Base-by-base conservation (phyloP, 805 yeast species). In the Saturnispora bothae region DNA sequence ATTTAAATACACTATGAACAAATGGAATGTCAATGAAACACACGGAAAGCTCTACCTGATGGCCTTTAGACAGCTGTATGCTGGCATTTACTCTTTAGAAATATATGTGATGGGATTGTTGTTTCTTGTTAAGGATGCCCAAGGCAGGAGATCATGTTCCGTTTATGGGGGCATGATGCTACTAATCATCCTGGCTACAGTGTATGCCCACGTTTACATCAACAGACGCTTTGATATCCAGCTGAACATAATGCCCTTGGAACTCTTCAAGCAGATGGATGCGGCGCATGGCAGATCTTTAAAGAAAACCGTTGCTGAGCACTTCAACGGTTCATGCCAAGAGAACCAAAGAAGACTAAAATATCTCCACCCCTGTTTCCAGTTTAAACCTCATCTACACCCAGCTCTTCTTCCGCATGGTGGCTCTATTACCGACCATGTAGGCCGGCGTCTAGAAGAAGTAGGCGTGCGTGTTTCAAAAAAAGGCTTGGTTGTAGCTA, bases 61-160 rank as follows among this genome's bases (percentile, higher is more conserved):
- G 3, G 94, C 95, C 0, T 57, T 86, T 15, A 66, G 80, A 41
- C 95, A 84, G 41, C 56, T 86, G 31, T 84, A 81, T 50, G 66
- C 82, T 0, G 96, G 96, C 0, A 60, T 86, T 2, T 86, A 86
- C 54, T 83, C 86, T 49, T 64, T 83, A 51, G 94, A 86, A 50
- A 63, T 79, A 27, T 81, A 88, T 44, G 57, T 86, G 48, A 68
- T 83, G 30, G 96, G 96, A 0, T 60, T 84, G 8, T 78, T 83
- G 48, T 70, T 83, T 30, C 56, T 82, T 13, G 78, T 78, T 44
- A 63, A 65, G 38, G 68, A 77, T 48, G 60, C 61, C n/a, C 38
- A 59, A 5, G 75, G 68, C 59, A 42, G 64, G 56, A 31, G 69
- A 65, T 60, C 65, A 51, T 39, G 57, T 56, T 18, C 79, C 71